Evolutionary conservation across 2,329 filamentous ascomycete genomes (phyloP).

Genomic region (Sclerotinia nivalis): DNA sequence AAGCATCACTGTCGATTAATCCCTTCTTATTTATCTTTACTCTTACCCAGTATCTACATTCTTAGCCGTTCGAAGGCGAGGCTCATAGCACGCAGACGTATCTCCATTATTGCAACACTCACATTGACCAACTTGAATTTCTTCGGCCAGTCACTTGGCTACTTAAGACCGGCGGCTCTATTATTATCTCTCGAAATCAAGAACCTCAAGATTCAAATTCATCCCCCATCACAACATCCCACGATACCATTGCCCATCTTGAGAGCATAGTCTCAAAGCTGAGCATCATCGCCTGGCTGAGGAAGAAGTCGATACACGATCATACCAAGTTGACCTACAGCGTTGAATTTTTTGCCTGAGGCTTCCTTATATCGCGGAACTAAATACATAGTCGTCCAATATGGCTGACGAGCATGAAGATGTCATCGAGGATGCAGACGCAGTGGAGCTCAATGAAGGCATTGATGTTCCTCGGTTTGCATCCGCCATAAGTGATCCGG

Average conservation of each 20-base stretch:
- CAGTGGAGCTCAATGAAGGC: background rate
- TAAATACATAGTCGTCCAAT: background rate
- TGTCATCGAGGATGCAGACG: background rate
- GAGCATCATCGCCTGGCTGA: background rate
- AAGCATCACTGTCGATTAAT: background rate
- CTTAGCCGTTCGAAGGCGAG: background rate
- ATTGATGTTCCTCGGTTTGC: background rate
- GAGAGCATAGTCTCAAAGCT: background rate
- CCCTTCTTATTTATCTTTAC: background rate
- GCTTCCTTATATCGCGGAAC: no score
- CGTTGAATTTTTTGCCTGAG: no score
- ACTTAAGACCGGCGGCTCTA: background rate
- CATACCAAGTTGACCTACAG: background rate
- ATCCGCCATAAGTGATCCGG: background rate
- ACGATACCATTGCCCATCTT: background rate
- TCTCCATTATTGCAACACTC: background rate
- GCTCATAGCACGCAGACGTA: background rate
- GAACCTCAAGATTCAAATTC: no score
- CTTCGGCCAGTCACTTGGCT: background rate
- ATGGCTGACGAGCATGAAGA: background rate
- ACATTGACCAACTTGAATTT: background rate
- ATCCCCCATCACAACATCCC: no score
- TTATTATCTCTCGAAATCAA: no score
- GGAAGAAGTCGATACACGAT: background rate
- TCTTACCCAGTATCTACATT: background rate